Base-by-base conservation (phyloP, 306 rosid genomes). In the Cucurbita pepo region DNA sequence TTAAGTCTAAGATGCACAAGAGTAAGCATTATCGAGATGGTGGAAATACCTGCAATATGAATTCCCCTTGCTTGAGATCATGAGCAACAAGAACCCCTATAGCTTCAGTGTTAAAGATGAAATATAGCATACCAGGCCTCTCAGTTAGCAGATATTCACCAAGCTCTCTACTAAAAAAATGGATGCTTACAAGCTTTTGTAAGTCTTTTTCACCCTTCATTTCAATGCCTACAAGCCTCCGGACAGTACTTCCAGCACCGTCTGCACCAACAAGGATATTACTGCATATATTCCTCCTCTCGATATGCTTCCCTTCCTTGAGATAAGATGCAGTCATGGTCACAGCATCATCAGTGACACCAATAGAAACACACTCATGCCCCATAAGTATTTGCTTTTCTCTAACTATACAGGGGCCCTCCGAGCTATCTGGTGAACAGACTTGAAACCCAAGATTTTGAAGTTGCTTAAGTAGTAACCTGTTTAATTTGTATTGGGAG, bases 81-180 rank as follows among this genome's bases (percentile, higher is more conserved):
- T 91, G 98, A 58, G 96, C 98, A 77, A 87, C 97, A 77, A 94
- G 92, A 79, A 94, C 98, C 65, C 97, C 98, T 73, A 94, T 89
- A 54, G 90, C 96, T 81, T 89, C 88, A 75, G 91, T 85, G 75
- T 90, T 94, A 84, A 94, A 94, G 83, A 91, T 78, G 78, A 94
- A 90, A 63, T 88, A 94, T 50, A 94, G 91, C 99, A 94, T 94
- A 75, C 99, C 96, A 5, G 99, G 97, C 56, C 86, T 89, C 83
- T 90, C 89, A 79, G 80, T 75, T n/a, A 90, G 95, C 82, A 90
- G 82, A 85, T 82, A 90, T 76, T 86, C 85, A 18, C 98, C 99
- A 75, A 94, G 96, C 78, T 71, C 83, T 83, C 80, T 87, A 81
- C 99, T 94, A 76, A 85, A 83, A 81, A 89, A 91, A 86, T 94